Evolutionary conservation across 1,284 basidiomycete species (phyloP).

Genomic region (Rhodotorula sp.): DNA sequence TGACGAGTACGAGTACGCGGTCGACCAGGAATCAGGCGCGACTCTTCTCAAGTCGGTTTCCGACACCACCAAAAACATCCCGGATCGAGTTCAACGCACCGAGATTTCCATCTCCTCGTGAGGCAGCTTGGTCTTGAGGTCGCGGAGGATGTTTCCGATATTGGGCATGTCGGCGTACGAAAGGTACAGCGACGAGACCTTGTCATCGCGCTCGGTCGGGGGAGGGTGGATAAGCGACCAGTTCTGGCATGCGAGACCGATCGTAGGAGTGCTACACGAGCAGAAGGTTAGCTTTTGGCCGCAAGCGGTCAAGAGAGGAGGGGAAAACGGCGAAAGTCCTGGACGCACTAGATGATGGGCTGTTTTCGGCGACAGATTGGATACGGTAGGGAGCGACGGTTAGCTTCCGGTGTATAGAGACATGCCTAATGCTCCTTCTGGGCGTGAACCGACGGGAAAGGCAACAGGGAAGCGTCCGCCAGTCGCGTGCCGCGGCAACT

Average conservation of each 20-base stretch:
- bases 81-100: background rate
- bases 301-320: background rate
- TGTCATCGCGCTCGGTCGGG: slow-evolving; percentile 11
- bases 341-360: slow-evolving; percentile 13
- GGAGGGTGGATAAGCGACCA: slow-evolving; percentile 40
- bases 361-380: background rate
- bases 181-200: slow-evolving; percentile 57
- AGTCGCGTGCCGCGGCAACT: background rate
- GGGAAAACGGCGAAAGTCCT: background rate
- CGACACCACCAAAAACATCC: too few relatives aligned
- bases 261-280: slow-evolving; percentile 69
- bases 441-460: too few relatives aligned
- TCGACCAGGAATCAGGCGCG: too few relatives aligned
- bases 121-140: slow-evolving; percentile 41
- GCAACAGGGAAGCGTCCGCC: background rate
- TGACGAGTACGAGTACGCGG: background rate
- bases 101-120: slow-evolving; percentile 46
- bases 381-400: background rate
- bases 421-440: background rate
- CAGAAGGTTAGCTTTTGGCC: slow-evolving; percentile 15
- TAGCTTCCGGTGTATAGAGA: background rate
- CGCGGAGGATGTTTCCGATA: slow-evolving; percentile 49
- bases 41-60: background rate
- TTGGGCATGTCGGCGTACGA: slow-evolving; percentile 80
- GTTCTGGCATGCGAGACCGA: slow-evolving; percentile 54